Conservation (phyloP, 768 basidiomycete species). For the Phanerochaete sordida region DNA sequence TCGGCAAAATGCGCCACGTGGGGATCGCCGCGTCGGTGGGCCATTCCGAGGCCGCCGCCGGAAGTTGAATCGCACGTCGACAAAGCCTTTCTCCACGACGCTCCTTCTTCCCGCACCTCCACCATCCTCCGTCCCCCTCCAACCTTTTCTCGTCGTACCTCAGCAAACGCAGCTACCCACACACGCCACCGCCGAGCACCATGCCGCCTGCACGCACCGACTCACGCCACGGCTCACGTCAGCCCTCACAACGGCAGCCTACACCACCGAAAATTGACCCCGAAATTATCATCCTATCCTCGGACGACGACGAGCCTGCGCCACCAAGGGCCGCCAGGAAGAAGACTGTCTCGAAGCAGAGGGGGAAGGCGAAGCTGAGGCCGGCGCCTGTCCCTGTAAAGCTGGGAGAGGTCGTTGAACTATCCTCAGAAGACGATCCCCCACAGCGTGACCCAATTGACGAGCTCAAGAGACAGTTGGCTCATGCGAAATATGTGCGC, state of each 20-base stretch:
- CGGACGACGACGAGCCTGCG: constrained; percentile 17
- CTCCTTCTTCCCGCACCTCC: neutral
- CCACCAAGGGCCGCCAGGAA: constrained; percentile 1
- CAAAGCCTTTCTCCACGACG: neutral
- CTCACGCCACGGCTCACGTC: constrained; percentile 14
- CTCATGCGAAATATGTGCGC: neutral
- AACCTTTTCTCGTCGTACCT: too few species aligned
- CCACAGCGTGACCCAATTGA: neutral
- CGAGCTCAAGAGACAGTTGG: neutral
- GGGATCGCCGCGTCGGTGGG: neutral
- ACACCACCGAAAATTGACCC: neutral
- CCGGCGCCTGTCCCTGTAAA: neutral
- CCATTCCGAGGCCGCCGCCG: neutral
- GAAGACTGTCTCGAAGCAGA: neutral
- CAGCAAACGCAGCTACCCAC: too few species aligned
- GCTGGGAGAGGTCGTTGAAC: constrained; percentile 2
- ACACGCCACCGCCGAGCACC: neutral
- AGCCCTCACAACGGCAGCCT: constrained; percentile 5
- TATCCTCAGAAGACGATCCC: constrained; percentile 7
- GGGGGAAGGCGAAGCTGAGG: neutral
- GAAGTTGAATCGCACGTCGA: neutral
- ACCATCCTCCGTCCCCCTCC: neutral
- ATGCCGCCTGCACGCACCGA: constrained; percentile 3
- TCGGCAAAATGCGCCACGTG: neutral
- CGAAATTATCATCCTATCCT: constrained; percentile 19